Evolutionary conservation across 768 basidiomycete genomes (phyloP), one percentile per base, ranked within the genome.

Genomic region (Rhodosporidiobolus sp.): DNA sequence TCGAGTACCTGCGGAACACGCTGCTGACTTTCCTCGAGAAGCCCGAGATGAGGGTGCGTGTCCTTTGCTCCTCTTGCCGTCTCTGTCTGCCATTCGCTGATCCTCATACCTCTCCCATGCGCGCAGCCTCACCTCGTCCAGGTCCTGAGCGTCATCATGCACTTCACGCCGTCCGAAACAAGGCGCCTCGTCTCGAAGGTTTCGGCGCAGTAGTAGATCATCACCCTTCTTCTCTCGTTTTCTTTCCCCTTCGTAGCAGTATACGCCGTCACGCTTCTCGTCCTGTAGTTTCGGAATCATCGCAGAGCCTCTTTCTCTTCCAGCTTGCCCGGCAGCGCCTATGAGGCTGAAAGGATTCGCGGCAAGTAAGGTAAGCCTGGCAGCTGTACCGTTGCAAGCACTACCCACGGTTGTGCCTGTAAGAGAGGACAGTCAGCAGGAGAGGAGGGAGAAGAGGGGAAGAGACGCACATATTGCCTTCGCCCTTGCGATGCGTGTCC

Each of bases 11-110:
- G 57, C 86, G 96, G 69, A 98, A 98, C 80, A 90, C 98, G 45
- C 92, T 98, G 67, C 81, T 99, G 57, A 96, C 98, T 80, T 99
- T 99, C 83, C 84, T 99, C 61, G 96, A 99, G 80, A 91, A 97
- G 82, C 94, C 95, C 80, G 94, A 98, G 81, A 97, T 97, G 94
- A 86, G 96, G 82, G 94, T 94, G 79, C 80, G 91, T 83, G 20
- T 52, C 10, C 14, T 48, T 22, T 24, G 52, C 8, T 34, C 54
- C 16, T 32, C 26, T 35, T 48, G 22, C 63, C 12, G 65, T 50
- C 38, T 50, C 8, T 24, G 32, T 6, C 43, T 16, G 46, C 10
- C 59, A 30, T 32, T 48, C 20, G n/a, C 54, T 54, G 8, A 54
- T 22, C 14, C 45, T 59, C 14, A 30, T 48, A 52, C 30, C 20